These are phyloP conservation scores for Cinnamomum micranthum DNA, from an alignment of 164 flowering plant genomes.

Conservation along the genomic window DNA sequence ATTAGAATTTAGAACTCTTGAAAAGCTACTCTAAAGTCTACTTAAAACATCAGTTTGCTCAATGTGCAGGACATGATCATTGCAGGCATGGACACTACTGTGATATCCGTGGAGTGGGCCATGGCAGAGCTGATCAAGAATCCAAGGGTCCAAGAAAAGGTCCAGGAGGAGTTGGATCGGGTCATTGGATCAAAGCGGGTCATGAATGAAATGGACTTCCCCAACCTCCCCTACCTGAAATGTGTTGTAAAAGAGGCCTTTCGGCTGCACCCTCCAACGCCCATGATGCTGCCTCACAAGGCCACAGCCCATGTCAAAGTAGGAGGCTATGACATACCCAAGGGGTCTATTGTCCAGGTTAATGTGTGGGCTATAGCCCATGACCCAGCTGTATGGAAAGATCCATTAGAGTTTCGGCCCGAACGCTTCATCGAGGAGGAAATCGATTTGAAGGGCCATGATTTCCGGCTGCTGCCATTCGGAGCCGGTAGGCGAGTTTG, in stretches of 20 bases:
- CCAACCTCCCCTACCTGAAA: slow-evolving; percentile 24
- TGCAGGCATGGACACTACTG: slow-evolving; percentile 32
- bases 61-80: slow-evolving; percentile 33
- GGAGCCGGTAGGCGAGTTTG: slow-evolving; percentile 33
- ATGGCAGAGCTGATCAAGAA: slow-evolving; percentile 33
- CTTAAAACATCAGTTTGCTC: neutral
- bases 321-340: slow-evolving; percentile 32
- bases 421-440: slow-evolving; percentile 34
- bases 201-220: slow-evolving; percentile 28
- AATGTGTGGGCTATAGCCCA: slow-evolving; percentile 35
- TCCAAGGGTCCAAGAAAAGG: slow-evolving; percentile 30
- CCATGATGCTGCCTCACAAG: slow-evolving; percentile 33
- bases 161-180: slow-evolving; percentile 30
- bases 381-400: slow-evolving; percentile 29
- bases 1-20: too few species aligned
- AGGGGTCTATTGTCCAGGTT: slow-evolving; percentile 24
- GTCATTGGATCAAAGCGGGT: slow-evolving; percentile 24
- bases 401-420: slow-evolving; percentile 24
- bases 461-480: slow-evolving; percentile 27
- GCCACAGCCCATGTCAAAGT: slow-evolving; percentile 27
- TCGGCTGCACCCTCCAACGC: slow-evolving; percentile 30
- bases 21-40: neutral
- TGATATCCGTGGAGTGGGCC: slow-evolving; percentile 31
- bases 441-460: slow-evolving; percentile 30
- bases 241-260: slow-evolving; percentile 27